Evolutionary conservation across 192 early-diverging fungal genomes (phyloP), one percentile per base, ranked within the genome.

Genomic region (Entophlyctis luteolus): DNA sequence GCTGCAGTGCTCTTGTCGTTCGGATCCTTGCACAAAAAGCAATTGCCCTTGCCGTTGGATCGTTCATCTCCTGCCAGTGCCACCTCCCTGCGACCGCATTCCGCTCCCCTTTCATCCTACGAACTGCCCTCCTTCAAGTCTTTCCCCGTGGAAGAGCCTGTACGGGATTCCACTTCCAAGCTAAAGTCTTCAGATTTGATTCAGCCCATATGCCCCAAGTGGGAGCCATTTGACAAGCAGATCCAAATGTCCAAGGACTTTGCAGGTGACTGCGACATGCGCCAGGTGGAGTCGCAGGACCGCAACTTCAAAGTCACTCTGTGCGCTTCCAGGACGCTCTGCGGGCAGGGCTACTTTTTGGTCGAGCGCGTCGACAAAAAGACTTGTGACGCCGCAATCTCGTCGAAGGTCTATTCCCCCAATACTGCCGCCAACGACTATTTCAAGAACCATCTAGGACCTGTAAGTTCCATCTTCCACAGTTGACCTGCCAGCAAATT

Each of bases 271-370:
- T 48, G 60, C 18, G n/a, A 49, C 10, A 3, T 34, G 27, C 3
- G 12, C 36, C 8, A 28, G 25, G 36, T 48, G 31, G 25, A 20
- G 3, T 10, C 2, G 1, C 5, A 49, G 20, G 25, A 25, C 25
- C 23, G 50, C 14, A 22, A 59, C 28, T 48, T 63, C 60, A 49
- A 47, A 5, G 32, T 32, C 1, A 16, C 8, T 16, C 10, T 63
- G 20, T 63, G 60, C 42, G 8, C 31, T 10, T 49, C 46, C 4
- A 16, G 50, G 35, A 3, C 14, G 25, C 31, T 63, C 14, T 67
- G 65, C 32, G 65, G 65, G 12, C 65, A 67, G 34, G 65, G 65
- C 18, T 67, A 67, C 48, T 55, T 67, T 1, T 6, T 27, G 12
- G 39, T 67, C 0, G 20, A 56, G 8, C 29, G 49, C 18, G 2